Evolutionary conservation across 2,329 filamentous ascomycete genomes (phyloP).

Genomic region (Nigrospora osmanthi): DNA sequence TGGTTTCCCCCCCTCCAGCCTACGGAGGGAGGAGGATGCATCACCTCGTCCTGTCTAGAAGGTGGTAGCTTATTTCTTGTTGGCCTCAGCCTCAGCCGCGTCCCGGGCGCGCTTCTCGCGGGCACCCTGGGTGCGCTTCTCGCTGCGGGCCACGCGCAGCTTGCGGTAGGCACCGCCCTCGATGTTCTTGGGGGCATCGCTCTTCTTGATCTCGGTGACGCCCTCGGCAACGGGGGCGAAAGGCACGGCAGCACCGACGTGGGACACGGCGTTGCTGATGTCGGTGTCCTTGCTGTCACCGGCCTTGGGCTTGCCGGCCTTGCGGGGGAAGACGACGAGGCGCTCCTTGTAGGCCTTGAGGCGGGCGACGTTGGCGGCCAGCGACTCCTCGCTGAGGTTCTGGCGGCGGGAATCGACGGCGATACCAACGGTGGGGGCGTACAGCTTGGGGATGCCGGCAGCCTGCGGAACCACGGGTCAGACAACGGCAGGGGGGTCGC

Average conservation of each 20-base stretch:
- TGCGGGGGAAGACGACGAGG: slow-evolving; percentile 96
- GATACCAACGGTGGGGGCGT: slow-evolving; percentile 95
- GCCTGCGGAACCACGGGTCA: slow-evolving; percentile 47
- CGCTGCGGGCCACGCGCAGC: slow-evolving; percentile 77
- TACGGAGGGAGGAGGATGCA: background rate
- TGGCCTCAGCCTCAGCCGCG: slow-evolving; percentile 73
- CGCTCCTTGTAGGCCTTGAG: slow-evolving; percentile 96
- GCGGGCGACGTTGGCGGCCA: slow-evolving; percentile 90
- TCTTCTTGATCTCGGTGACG: slow-evolving; percentile 72
- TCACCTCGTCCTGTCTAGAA: slow-evolving; percentile 1
- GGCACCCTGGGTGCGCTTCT: slow-evolving; percentile 72
- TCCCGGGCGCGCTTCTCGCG: slow-evolving; percentile 92
- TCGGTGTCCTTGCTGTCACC: slow-evolving; percentile 81
- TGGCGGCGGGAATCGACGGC: slow-evolving; percentile 91
- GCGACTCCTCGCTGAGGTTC: slow-evolving; percentile 94
- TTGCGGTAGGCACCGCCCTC: slow-evolving; percentile 83
- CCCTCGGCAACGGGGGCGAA: slow-evolving; percentile 60
- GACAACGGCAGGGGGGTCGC: background rate
- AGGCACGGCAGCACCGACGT: slow-evolving; percentile 55
- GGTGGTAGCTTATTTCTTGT: slow-evolving; percentile 67
- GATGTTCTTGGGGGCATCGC: slow-evolving; percentile 64
- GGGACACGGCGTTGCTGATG: slow-evolving; percentile 55
- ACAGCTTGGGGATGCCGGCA: slow-evolving; percentile 88
- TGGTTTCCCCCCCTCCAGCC: slow-evolving; percentile 1
- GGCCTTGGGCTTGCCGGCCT: slow-evolving; percentile 87